Percentiles rank a stretch among this genome's conserved stretches.
Evolutionary conservation across 306 rosid genomes (phyloP).

Genomic region (Prunus mongolica): DNA sequence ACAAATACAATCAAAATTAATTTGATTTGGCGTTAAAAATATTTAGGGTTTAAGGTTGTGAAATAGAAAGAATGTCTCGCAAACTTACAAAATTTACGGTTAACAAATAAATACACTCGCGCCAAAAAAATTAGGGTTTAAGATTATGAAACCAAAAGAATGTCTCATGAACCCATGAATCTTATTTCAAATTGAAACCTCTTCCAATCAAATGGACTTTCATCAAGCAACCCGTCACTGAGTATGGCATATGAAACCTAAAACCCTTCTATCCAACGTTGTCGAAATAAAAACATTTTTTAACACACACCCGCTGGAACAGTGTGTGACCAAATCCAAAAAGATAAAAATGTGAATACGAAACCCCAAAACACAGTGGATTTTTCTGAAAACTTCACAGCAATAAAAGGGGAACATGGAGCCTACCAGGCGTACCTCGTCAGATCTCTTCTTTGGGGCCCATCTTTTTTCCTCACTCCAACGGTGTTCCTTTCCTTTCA

Average conservation of each 20-base stretch:
- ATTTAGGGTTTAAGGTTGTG: neutral
- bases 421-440: constrained; percentile 58
- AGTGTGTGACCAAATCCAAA: neutral
- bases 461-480: constrained; percentile 30
- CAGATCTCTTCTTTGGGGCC: constrained; percentile 71
- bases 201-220: neutral
- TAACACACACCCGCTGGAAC: neutral
- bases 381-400: constrained; percentile 35
- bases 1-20: neutral
- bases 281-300: neutral
- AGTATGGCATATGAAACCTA: neutral
- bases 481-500: constrained; percentile 46
- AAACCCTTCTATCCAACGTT: neutral
- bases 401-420: constrained; percentile 49
- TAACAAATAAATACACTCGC: neutral
- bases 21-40: neutral
- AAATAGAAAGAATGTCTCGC: neutral
- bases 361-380: constrained; percentile 36
- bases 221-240: neutral
- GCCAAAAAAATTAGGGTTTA: neutral
- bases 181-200: neutral
- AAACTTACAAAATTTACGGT: neutral
- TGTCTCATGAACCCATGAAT: neutral
- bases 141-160: neutral
- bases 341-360: constrained; percentile 24